Conservation (phyloP, 2,329 filamentous ascomycete genomes). For the Fusarium paranaense region DNA sequence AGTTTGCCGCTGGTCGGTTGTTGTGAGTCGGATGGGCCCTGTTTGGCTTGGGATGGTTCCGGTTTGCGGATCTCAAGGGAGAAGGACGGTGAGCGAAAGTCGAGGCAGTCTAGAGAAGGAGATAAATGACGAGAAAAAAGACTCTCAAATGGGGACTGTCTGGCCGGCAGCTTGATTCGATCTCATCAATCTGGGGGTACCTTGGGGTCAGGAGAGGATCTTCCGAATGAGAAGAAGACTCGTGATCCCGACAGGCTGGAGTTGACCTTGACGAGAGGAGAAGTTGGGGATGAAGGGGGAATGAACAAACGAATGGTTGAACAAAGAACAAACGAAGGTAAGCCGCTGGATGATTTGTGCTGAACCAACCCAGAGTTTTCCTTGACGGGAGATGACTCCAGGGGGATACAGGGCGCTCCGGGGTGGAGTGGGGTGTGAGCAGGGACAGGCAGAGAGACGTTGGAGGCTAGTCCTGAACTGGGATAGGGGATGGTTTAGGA, state of each 20-base stretch:
- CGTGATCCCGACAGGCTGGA: conserved; percentile 17
- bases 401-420: conserved; percentile 41
- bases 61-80: conserved; percentile 41
- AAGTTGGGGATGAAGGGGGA: conserved; percentile 30
- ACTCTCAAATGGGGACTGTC: conserved; percentile 22
- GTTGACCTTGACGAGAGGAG: conserved; percentile 2
- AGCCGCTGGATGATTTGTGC: conserved; percentile 28
- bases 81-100: conserved; percentile 25
- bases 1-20: conserved; percentile 25
- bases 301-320: conserved; percentile 27
- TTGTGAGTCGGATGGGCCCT: conserved; percentile 23
- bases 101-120: conserved; percentile 9
- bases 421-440: conserved; percentile 34
- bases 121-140: conserved; percentile 2
- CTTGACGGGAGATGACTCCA: conserved; percentile 40
- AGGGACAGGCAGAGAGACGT: conserved; percentile 27
- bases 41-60: conserved; percentile 21
- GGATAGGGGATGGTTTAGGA: conserved; percentile 19
- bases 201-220: conserved; percentile 10
- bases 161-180: conserved; percentile 39
- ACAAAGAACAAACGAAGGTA: conserved; percentile 25
- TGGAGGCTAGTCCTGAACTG: conserved; percentile 24
- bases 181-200: conserved; percentile 34
- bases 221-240: conserved; percentile 11
- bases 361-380: conserved; percentile 37